Conservation (phyloP, 768 basidiomycete species). For the Coprinellus micaceus region DNA sequence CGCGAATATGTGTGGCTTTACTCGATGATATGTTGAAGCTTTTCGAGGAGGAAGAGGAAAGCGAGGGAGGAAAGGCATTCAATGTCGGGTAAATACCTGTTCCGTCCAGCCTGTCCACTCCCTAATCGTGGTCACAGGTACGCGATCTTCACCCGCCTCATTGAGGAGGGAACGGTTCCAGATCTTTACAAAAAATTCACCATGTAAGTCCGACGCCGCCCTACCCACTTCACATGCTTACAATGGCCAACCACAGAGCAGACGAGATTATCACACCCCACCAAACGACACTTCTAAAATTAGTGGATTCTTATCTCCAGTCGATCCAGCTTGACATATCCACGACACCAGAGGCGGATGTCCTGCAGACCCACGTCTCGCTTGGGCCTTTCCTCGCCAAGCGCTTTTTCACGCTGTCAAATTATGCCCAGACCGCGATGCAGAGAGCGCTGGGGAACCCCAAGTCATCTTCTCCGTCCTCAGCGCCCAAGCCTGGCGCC, state of each 20-base stretch:
- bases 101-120: constrained; percentile 1
- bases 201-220: constrained; percentile 46
- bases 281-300: constrained; percentile 83
- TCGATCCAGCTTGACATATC: constrained; percentile 36
- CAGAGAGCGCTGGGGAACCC: constrained; percentile 39
- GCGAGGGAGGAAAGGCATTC: constrained; percentile 65
- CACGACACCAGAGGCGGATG: constrained; percentile 26
- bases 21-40: constrained; percentile 70
- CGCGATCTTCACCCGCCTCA: constrained; percentile 58
- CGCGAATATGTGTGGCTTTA: constrained; percentile 62
- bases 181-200: constrained; percentile 57
- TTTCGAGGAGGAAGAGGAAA: constrained; percentile 64
- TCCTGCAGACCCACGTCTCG: constrained; percentile 36
- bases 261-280: constrained; percentile 78
- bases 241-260: constrained; percentile 34
- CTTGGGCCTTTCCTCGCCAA: constrained; percentile 59
- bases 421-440: constrained; percentile 55
- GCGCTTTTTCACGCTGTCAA: constrained; percentile 57
- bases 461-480: not conserved
- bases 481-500: constrained; percentile 2
- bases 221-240: not conserved
- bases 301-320: constrained; percentile 82
- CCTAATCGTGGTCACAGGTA: constrained; percentile 42
- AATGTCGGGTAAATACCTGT: constrained; percentile 61
- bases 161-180: constrained; percentile 55